These are phyloP conservation scores for Amaranthus hypochondriacus DNA, from an alignment of 148 eudicot genomes.

Conservation along the genomic window DNA sequence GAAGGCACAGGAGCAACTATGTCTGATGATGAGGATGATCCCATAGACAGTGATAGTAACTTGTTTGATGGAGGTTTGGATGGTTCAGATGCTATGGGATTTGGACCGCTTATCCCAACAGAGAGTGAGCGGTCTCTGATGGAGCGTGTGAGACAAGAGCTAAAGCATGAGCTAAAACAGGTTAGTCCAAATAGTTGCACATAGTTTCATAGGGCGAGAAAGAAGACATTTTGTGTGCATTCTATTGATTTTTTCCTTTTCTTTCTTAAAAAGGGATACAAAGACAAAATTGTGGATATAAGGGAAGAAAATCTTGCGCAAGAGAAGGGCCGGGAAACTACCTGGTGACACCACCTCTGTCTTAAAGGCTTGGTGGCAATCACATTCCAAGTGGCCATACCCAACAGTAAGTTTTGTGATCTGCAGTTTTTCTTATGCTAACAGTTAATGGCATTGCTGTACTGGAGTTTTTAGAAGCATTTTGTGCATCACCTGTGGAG, in stretches of 20 bases:
- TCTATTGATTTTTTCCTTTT: slow-evolving; percentile 9
- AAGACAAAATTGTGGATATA: slow-evolving; percentile 89
- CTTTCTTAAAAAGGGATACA: slow-evolving; percentile 57
- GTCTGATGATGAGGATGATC: slow-evolving; percentile 95
- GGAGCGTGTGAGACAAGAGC: slow-evolving; percentile 95
- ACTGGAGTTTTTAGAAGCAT: not conserved
- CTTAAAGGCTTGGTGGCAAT: slow-evolving; percentile 95
- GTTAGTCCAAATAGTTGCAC: slow-evolving; percentile 25
- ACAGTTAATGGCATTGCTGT: not conserved
- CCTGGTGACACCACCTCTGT: slow-evolving; percentile 96
- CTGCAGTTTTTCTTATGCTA: not conserved
- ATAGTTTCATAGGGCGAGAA: not conserved
- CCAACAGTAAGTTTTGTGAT: slow-evolving; percentile 57
- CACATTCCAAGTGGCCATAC: slow-evolving; percentile 96
- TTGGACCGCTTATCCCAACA: slow-evolving; percentile 78
- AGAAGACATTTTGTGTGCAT: not conserved
- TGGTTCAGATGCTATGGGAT: slow-evolving; percentile 69
- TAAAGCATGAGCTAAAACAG: slow-evolving; percentile 73
- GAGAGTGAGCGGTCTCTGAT: slow-evolving; percentile 83
- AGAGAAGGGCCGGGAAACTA: slow-evolving; percentile 93
- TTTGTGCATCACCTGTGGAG: too few relatives aligned
- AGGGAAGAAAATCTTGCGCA: slow-evolving; percentile 91
- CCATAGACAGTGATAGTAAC: slow-evolving; percentile 60
- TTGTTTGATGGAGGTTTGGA: slow-evolving; percentile 71
- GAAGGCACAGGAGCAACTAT: slow-evolving; percentile 95